These are phyloP conservation scores for Aphanomyces cochlioides DNA, from an alignment of 352 stramenopile genomes.

Conservation along the genomic window DNA sequence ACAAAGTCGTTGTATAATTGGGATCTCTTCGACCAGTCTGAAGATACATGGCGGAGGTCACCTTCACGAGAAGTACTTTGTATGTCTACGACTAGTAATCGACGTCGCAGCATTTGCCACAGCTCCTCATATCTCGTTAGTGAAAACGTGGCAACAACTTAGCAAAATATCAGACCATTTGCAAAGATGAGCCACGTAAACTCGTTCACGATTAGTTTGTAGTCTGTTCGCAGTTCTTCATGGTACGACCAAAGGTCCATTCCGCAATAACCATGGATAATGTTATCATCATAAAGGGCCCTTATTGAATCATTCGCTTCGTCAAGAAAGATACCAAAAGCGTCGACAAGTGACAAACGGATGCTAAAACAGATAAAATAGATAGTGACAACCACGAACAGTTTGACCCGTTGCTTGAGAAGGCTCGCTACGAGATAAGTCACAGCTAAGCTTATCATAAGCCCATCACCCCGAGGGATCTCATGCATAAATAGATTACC, in stretches of 20 bases:
- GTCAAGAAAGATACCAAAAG: not conserved
- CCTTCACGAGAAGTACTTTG: too few relatives aligned
- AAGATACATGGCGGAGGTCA: too few relatives aligned
- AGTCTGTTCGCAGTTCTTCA: not conserved
- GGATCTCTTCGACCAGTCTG: too few relatives aligned
- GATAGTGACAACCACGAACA: not conserved
- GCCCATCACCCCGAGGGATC: not conserved
- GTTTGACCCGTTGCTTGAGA: not conserved
- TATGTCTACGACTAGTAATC: too few relatives aligned
- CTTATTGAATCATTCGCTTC: not conserved
- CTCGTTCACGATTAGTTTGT: not conserved
- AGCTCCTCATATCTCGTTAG: too few relatives aligned
- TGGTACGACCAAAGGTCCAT: conserved; percentile 8
- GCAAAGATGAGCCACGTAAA: conserved; percentile 4
- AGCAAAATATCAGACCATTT: not conserved
- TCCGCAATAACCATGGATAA: not conserved
- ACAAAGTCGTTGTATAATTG: too few relatives aligned
- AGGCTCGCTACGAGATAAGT: not conserved
- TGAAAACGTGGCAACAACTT: too few relatives aligned
- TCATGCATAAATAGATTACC: not conserved
- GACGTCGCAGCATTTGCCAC: too few relatives aligned
- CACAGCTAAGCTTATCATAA: not conserved
- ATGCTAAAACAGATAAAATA: not conserved
- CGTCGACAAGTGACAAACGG: not conserved
- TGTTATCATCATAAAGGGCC: not conserved